Evolutionary conservation across 2,329 filamentous ascomycete species (phyloP).

Genomic region (Gremmenia infestans): DNA sequence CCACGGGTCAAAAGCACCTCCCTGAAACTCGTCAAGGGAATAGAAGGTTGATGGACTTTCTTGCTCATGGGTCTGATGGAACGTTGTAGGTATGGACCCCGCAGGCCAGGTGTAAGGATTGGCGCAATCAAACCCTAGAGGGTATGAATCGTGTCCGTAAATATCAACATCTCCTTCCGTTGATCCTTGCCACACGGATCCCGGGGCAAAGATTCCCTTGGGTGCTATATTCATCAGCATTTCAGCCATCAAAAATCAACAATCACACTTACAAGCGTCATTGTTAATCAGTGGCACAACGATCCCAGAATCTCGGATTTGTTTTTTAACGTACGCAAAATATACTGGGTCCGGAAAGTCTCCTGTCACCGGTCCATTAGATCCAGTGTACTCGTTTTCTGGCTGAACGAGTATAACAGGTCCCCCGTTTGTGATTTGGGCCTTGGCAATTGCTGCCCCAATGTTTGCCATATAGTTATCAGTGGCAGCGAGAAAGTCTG

Average conservation of each 20-base stretch:
- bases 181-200: slow-evolving; percentile 24
- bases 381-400: slow-evolving; percentile 72
- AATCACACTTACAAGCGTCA: slow-evolving; percentile 46
- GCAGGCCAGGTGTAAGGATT: slow-evolving; percentile 53
- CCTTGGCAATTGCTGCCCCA: slow-evolving; percentile 62
- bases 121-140: slow-evolving; percentile 42
- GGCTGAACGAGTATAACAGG: slow-evolving; percentile 75
- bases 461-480: slow-evolving; percentile 55
- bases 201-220: slow-evolving; percentile 28
- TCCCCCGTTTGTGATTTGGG: slow-evolving; percentile 78
- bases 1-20: slow-evolving; percentile 69
- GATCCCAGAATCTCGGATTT: slow-evolving; percentile 63
- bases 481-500: slow-evolving; percentile 60
- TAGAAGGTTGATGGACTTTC: slow-evolving; percentile 64
- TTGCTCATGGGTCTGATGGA: slow-evolving; percentile 46
- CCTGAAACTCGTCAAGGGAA: slow-evolving; percentile 60
- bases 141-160: slow-evolving; percentile 39
- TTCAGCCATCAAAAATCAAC: not conserved
- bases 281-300: slow-evolving; percentile 73
- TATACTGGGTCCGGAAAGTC: slow-evolving; percentile 63
- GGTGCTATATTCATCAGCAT: not conserved
- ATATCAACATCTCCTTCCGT: slow-evolving; percentile 29
- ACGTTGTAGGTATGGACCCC: slow-evolving; percentile 51
- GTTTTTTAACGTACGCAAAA: slow-evolving; percentile 65
- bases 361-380: slow-evolving; percentile 39